These are phyloP conservation scores for Vaccinium darrowii DNA, from an alignment of 148 eudicot species.

Conservation along the genomic window DNA sequence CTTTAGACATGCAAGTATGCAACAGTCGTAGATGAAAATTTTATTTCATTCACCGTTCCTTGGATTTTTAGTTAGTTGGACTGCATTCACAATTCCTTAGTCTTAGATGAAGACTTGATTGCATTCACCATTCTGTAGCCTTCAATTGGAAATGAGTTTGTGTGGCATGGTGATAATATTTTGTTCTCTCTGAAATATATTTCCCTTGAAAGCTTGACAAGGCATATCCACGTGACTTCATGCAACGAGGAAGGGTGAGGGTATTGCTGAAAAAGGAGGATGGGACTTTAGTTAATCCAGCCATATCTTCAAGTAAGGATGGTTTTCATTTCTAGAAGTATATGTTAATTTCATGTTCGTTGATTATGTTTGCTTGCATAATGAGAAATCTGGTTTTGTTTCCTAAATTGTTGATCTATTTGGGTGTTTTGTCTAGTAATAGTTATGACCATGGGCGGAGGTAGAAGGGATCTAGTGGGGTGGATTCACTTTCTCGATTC, in stretches of 20 bases:
- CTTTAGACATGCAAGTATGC: neutral
- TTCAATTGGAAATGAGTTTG: neutral
- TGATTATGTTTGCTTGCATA: neutral
- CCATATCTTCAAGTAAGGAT: conserved; percentile 66
- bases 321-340: neutral
- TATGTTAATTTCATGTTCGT: neutral
- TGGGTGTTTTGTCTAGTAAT: neutral
- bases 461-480: neutral
- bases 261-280: conserved; percentile 73
- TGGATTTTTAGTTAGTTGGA: neutral
- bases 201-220: conserved; percentile 48
- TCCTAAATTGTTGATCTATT: neutral
- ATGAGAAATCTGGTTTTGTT: neutral
- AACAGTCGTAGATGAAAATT: neutral
- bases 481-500: neutral
- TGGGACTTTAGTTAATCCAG: conserved; percentile 64
- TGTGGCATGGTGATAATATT: neutral
- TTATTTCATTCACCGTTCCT: neutral
- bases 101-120: neutral
- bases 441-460: neutral
- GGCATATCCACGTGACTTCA: conserved; percentile 88
- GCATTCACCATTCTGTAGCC: neutral
- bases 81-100: neutral
- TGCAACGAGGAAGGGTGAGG: conserved; percentile 88
- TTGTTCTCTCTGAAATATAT: neutral